phyloP scores from a whole-genome alignment of 192 early-diverging fungal species.

The Gamsiella multidivaricata region DNA sequence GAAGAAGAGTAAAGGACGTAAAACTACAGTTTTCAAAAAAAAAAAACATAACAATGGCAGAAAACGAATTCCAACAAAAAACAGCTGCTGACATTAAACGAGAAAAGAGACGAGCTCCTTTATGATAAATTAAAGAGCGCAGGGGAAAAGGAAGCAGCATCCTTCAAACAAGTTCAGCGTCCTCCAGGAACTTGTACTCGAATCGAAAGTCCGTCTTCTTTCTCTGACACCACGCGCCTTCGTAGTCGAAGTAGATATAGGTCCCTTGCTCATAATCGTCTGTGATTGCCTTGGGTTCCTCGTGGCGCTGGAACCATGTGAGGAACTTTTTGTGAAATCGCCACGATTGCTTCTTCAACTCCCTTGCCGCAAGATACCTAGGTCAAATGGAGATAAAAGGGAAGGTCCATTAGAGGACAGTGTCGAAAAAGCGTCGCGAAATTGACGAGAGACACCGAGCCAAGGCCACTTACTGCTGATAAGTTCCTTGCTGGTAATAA shows the following conservation, averaged over 20 bases:
- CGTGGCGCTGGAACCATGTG: slow-evolving; percentile 98
- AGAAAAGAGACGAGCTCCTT: not conserved
- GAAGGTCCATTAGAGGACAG: not conserved
- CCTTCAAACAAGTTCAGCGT: slow-evolving; percentile 72
- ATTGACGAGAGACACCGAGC: not conserved
- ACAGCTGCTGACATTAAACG: not conserved
- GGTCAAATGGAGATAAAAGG: not conserved
- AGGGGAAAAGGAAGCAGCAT: slow-evolving; percentile 5
- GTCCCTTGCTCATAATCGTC: slow-evolving; percentile 98
- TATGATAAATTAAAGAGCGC: not conserved
- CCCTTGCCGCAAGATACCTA: slow-evolving; percentile 90
- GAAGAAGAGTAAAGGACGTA: not conserved
- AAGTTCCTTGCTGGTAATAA: slow-evolving; percentile 97
- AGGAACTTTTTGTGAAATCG: slow-evolving; percentile 98
- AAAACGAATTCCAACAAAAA: not conserved
- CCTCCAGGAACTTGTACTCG: slow-evolving; percentile 89
- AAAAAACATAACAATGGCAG: not conserved
- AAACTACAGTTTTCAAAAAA: not conserved
- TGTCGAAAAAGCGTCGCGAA: not conserved
- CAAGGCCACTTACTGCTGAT: slow-evolving; percentile 82
- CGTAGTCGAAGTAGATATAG: slow-evolving; percentile 99
- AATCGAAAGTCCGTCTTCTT: slow-evolving; percentile 96
- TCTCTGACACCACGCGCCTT: slow-evolving; percentile 96
- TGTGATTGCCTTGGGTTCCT: slow-evolving; percentile 94
- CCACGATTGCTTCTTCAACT: slow-evolving; percentile 97